These are phyloP conservation scores for Yamadazyma jaroonii DNA, from an alignment of 1,139 yeast species.

Conservation along the genomic window DNA sequence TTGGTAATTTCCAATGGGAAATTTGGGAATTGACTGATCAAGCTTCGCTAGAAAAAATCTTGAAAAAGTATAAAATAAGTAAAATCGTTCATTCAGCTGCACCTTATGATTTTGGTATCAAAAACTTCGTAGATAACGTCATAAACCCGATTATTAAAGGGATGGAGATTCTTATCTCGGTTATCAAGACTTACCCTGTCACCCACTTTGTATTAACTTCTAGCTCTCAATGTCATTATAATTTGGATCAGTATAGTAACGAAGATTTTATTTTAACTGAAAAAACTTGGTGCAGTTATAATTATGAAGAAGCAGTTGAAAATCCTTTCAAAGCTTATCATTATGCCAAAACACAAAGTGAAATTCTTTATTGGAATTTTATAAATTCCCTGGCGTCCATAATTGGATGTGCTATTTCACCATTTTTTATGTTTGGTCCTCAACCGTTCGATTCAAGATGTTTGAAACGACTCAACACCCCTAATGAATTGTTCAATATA, in stretches of 20 bases:
- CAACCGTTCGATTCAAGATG: conserved; percentile 34
- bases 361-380: conserved; percentile 46
- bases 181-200: conserved; percentile 22
- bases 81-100: conserved; percentile 49
- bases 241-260: conserved; percentile 14
- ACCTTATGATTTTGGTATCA: conserved; percentile 22
- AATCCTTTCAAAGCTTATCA: conserved; percentile 23
- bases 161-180: conserved; percentile 24
- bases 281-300: conserved; percentile 37
- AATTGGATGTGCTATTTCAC: conserved; percentile 41
- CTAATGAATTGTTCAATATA: conserved; percentile 32
- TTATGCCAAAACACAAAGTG: conserved; percentile 46
- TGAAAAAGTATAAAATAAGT: conserved; percentile 47
- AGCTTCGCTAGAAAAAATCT: conserved; percentile 49
- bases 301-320: conserved; percentile 27
- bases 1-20: conserved; percentile 38
- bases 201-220: conserved; percentile 15
- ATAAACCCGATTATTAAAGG: conserved; percentile 33
- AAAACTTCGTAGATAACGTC: conserved; percentile 28
- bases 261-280: conserved; percentile 20
- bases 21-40: conserved; percentile 51
- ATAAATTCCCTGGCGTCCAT: conserved; percentile 21
- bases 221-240: conserved; percentile 10
- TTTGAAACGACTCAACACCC: conserved; percentile 36
- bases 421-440: conserved; percentile 48